Conservation (phyloP, 352 stramenopile genomes). For the Phytopythium chamaehyphon region DNA sequence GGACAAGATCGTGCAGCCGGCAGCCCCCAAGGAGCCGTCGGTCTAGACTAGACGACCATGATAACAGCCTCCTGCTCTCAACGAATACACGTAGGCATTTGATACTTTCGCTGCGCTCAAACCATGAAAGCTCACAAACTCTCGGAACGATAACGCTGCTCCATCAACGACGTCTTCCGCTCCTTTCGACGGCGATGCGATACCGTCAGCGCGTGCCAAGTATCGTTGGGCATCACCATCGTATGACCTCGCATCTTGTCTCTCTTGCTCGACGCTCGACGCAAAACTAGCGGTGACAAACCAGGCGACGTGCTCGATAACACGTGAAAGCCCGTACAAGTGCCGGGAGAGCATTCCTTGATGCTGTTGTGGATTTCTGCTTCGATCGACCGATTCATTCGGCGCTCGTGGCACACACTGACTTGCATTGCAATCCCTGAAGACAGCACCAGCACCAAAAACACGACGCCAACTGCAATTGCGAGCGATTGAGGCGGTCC, state of each 20-base stretch:
- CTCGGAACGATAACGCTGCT: neutral
- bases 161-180: neutral
- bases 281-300: too few species aligned
- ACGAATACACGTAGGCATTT: neutral
- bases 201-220: neutral
- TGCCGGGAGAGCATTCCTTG: neutral
- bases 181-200: conserved; percentile 1
- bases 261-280: neutral
- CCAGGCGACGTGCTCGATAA: too few species aligned
- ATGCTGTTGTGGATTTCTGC: neutral
- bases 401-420: neutral
- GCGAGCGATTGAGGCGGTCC: neutral
- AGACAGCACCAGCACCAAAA: neutral
- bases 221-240: neutral
- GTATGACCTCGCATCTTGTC: neutral
- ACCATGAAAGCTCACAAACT: neutral
- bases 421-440: neutral
- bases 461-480: neutral
- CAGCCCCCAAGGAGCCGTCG: conserved; percentile 29
- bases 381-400: neutral
- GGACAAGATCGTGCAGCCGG: conserved; percentile 61
- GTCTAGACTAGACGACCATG: conserved; percentile 3
- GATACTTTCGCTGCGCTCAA: too few species aligned
- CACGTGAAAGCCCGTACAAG: too few species aligned
- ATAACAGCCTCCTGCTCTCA: conserved; percentile 16